Conservation (phyloP, 495 filamentous ascomycete species). For the Friedmanniomyces endolithicus region DNA sequence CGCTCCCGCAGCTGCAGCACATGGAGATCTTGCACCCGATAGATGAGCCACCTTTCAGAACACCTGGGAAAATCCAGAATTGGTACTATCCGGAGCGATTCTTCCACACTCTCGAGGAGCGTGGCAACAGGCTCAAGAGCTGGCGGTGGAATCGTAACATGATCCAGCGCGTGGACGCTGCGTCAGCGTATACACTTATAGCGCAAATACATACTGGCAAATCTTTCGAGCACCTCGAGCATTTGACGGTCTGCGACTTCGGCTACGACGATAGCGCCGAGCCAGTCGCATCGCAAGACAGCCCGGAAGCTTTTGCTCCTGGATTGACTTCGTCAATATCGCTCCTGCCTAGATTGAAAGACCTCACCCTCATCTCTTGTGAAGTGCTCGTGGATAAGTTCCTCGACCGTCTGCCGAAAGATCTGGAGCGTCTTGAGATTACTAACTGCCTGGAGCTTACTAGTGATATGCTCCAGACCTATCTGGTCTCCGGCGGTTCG, state of each 20-base stretch:
- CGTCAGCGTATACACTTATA: conserved; percentile 40
- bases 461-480: conserved; percentile 44
- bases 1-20: conserved; percentile 38
- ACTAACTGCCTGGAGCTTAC: conserved; percentile 61
- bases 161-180: conserved; percentile 36
- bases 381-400: conserved; percentile 48
- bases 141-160: conserved; percentile 57
- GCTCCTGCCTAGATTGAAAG: conserved; percentile 46
- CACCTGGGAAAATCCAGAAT: conserved; percentile 31
- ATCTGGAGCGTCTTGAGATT: conserved; percentile 51
- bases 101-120: conserved; percentile 42
- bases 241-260: conserved; percentile 14
- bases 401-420: conserved; percentile 48
- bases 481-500: conserved; percentile 49
- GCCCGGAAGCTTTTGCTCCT: neutral
- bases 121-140: conserved; percentile 40
- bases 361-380: conserved; percentile 55
- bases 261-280: conserved; percentile 2
- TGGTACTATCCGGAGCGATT: conserved; percentile 52
- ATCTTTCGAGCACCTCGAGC: conserved; percentile 43
- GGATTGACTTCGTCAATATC: conserved; percentile 40
- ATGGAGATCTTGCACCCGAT: conserved; percentile 43
- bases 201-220: conserved; percentile 41
- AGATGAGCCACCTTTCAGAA: conserved; percentile 45
- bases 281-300: neutral